Evolutionary conservation across 768 basidiomycete species (phyloP).

Genomic region (Amanita jacksonii): DNA sequence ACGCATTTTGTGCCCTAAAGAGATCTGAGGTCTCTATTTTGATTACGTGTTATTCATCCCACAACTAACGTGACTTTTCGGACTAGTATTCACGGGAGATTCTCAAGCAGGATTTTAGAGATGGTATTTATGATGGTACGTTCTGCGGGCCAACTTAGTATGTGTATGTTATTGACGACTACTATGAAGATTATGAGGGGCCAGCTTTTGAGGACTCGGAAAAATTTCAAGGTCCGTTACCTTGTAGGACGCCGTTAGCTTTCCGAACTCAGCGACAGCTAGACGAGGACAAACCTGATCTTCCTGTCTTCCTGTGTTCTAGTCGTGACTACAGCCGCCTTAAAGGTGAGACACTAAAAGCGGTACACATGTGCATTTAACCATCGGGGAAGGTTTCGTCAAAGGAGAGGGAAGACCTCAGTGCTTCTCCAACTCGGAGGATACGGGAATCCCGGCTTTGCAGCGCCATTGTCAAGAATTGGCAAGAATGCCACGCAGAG

Average conservation of each 20-base stretch:
- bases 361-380: background rate
- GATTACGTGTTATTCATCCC: background rate
- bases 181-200: too few relatives aligned
- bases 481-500: constrained; percentile 44
- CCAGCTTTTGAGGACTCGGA: too few relatives aligned
- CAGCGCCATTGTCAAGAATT: constrained; percentile 50
- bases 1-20: constrained; percentile 50
- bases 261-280: too few relatives aligned
- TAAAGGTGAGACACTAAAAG: constrained; percentile 26
- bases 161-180: too few relatives aligned
- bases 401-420: constrained; percentile 50
- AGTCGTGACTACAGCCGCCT: constrained; percentile 52
- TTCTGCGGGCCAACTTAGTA: too few relatives aligned
- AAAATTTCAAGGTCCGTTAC: too few relatives aligned
- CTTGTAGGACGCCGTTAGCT: too few relatives aligned
- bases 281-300: constrained; percentile 53
- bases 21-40: constrained; percentile 37
- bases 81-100: constrained; percentile 44
- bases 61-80: background rate
- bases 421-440: constrained; percentile 41
- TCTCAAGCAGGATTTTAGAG: too few relatives aligned
- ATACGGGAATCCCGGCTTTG: constrained; percentile 48
- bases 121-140: too few relatives aligned
- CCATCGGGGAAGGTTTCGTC: constrained; percentile 34
- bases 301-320: constrained; percentile 56